Base-by-base conservation (phyloP, 257 asterid species). In the Solanum commersonii region DNA sequence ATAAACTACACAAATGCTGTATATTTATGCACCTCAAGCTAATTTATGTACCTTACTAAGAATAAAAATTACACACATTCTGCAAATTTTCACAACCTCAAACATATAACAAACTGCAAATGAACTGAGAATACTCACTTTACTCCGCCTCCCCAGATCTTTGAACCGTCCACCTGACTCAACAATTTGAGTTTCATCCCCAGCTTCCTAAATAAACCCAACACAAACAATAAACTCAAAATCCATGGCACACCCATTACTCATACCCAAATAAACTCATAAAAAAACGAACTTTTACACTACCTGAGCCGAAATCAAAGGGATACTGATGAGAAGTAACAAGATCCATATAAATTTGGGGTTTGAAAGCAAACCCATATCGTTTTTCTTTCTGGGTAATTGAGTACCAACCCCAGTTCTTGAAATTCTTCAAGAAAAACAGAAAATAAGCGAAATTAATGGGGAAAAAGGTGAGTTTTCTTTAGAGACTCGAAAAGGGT, bases 61-160 rank as follows among this genome's bases (percentile, higher is more conserved):
- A 46, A 86, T 34, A 5, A 70, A 5, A 29, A 40, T 34, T 42
- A 33, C 65, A 70, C 37, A 9, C 29, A 86, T 38, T 13, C 60
- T 14, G 8, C 12, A 79, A n/a, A 25, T 25, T 42, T 79, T 44
- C 65, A 14, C 13, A 79, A 79, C 33, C 14, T 25, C 37, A 25
- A 38, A 40, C 27, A 77, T 10, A 10, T 34, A 72, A n/a, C n/a
- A 73, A 78, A 44, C 22, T 25, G 1, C 27, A 16, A 44, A 83
- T 38, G 76, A 8, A 72, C 2, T 71, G 73, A 83, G 22, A 63
- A 38, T 49, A 93, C 98, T 90, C 56, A 95, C 96, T 91, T 93
- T 94, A 90, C 98, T 90, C 42, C 93, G 94, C 83, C 96, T 94
- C 42, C 96, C 95, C 90, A 94, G 98, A 94, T 93, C 93, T 90